Evolutionary conservation across 805 yeast genomes (phyloP), one percentile per base, ranked within the genome.

Genomic region (Wickerhamomyces xylosicus): DNA sequence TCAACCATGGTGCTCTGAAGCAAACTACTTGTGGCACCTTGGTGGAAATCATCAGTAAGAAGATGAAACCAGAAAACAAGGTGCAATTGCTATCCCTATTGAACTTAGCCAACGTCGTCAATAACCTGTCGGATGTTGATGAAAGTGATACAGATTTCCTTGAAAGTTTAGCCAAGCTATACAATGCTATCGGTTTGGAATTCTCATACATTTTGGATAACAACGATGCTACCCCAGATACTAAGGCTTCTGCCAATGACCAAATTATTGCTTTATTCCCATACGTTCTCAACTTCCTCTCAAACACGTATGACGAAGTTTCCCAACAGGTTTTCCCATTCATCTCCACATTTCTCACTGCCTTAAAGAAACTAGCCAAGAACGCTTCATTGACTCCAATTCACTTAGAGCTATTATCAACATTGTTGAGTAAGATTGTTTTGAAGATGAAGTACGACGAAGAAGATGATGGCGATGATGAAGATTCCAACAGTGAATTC

Each of bases 231-330:
- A 49, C 61, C 14, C 47, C 64, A 19, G 63, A 62, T 31, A 41
- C 53, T 3, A 65, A 64, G 33, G 47, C 46, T 20, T 56, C 62
- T 50, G 72, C 74, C 17, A 31, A 31, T 17, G 62, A 68, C 41
- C 64, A 62, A 34, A 71, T 76, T 48, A 57, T 77, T 21, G 72
- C 74, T 41, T 64, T 84, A 16, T 74, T 85, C 66, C 96, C 97
- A 18, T 66, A 77, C 22, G 66, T 83, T 7, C 69, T 90, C 42
- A 69, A 69, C 42, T 85, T 81, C 47, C 69, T 92, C 54, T 71
- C 75, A 22, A 82, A 86, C 56, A 95, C 81, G 46, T 87, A 80
- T 53, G 97, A 92, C 58, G 97, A 92, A 48, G 80, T 90, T 13
- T 76, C 94, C 1, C 67, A 72, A 31, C 95, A 85, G 57, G 82